Base-by-base conservation (phyloP, 164 flowering plant species). In the Annona squamosa region DNA sequence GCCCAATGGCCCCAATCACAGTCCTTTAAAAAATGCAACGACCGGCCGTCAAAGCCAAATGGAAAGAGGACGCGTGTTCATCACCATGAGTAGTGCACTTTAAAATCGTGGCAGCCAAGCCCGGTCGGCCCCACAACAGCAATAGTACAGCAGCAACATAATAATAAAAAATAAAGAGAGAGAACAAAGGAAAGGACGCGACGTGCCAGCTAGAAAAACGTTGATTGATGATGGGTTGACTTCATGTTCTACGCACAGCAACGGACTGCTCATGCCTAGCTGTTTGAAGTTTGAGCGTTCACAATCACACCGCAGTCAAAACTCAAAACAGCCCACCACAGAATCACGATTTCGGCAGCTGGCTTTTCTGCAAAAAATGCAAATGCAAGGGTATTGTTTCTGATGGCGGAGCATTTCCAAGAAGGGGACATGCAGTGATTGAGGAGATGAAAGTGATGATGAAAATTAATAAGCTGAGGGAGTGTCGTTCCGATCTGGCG, bases 141-240 rank as follows among this genome's bases (percentile, higher is more conserved):
- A 12, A 43, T 16, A 66, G 13, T 13, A 3, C 45, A 13, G 43
- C 1, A 45, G 46, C 3, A 46, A 46, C 13, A 52, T 52, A 52
- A 52, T 52, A 26, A 26, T 26, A 0, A 45, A 44, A 67, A 44
- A 66, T 7, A 44, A 42, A 47, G 44, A n/a, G 46, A 46, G 70
- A 26, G n/a, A 5, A 46, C 26, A 46, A 46, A 46, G 9, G 13
- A 52, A 9, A 43, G 46, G 46, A 10, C 59, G n/a, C 56, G 46
- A n/a, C 70, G 4, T n/a, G 52, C 70, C 70, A 68, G 56, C 70
- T 47, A 68, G n/a, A 7, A 12, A 68, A 26, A 4, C 70, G 46
- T 68, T 46, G 4, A 68, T 68, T 46, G n/a, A 46, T 18, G 37
- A 17, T 26, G 37, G 56, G 70, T 68, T 68, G 70, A 68, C 70